Base-by-base conservation (phyloP, 2,329 filamentous ascomycete species). In the Beauveria caledonica region DNA sequence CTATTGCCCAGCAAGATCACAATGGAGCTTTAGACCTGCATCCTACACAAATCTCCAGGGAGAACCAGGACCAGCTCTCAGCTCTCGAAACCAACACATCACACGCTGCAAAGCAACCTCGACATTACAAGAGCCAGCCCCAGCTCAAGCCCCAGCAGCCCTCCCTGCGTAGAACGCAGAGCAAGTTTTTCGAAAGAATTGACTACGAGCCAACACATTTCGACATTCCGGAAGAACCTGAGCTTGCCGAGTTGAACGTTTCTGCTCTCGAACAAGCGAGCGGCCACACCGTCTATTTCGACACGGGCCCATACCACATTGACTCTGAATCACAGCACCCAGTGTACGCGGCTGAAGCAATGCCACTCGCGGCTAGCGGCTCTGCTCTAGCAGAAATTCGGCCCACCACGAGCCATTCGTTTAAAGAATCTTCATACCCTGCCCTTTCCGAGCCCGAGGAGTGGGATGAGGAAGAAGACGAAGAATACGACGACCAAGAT, bases 381-480 rank as follows among this genome's bases (percentile, higher is more conserved):
- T 44, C 40, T 46, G 19, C 50, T 23, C 29, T 44, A 11, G 23
- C 39, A 15, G 56, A 60, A 29, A 17, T 29, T 25, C 60, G 52
- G 29, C 51, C 60, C 19, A 44, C 39, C 46, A 58, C 60, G 5
- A 23, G 54, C 29, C 50, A 58, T 23, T 53, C 53, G 3, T 58
- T 40, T 25, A 58, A 62, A 40, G 54, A 53, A 33, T 49, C 54
- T 50, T 52, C 49, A 53, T 58, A 62, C 25, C 66, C 68, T 42
- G 66, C 68, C 23, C 68, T 74, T 45, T 75, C 72, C 2, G 74
- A 77, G 52, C 67, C 80, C 0, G 87, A 90, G 66, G 88, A 92
- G 70, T 91, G 86, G 87, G 86, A 90, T 17, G 89, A 92, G 19
- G 87, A 89, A 17, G 87, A 93, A 27, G 88, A 89, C 13, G 90